Conservation (phyloP, 176 grass and related monocot genomes). For the Cenchrus purpureus region DNA sequence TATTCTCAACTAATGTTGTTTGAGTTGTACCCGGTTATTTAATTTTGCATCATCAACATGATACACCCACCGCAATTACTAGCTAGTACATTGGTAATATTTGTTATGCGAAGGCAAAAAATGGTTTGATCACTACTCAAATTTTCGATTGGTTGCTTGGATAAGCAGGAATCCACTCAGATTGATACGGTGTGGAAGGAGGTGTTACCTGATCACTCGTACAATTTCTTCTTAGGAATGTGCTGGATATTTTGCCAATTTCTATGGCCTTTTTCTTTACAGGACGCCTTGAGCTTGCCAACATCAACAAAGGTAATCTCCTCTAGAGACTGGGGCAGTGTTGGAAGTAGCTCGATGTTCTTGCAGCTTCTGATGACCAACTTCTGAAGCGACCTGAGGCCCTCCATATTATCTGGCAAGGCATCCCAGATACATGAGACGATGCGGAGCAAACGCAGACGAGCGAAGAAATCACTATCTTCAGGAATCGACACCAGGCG, state of each 20-base stretch:
- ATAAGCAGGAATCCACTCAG: no score
- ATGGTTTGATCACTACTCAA: no score
- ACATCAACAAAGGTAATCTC: neutral
- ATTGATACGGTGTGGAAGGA: no score
- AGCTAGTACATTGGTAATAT: no score
- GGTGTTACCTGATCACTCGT: no score
- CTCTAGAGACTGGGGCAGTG: neutral
- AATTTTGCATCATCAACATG: no score
- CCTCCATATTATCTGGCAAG: neutral
- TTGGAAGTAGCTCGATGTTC: neutral
- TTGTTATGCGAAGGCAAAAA: no score
- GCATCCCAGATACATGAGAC: neutral
- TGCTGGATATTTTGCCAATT: neutral
- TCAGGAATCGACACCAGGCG: neutral
- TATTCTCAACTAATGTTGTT: no score
- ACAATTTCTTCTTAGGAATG: neutral
- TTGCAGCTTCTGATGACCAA: rapidly evolving
- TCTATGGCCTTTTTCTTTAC: neutral
- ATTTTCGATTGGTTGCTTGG: no score
- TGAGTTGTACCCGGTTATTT: no score
- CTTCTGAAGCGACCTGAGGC: neutral
- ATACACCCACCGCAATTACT: no score
- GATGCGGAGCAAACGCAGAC: neutral
- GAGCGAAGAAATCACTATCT: neutral
- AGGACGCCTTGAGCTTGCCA: neutral